Percentiles rank a stretch among this genome's conserved stretches.
These are phyloP conservation scores for Mariannaea elegans DNA, from an alignment of 2,329 filamentous ascomycete genomes.

Conservation along the genomic window DNA sequence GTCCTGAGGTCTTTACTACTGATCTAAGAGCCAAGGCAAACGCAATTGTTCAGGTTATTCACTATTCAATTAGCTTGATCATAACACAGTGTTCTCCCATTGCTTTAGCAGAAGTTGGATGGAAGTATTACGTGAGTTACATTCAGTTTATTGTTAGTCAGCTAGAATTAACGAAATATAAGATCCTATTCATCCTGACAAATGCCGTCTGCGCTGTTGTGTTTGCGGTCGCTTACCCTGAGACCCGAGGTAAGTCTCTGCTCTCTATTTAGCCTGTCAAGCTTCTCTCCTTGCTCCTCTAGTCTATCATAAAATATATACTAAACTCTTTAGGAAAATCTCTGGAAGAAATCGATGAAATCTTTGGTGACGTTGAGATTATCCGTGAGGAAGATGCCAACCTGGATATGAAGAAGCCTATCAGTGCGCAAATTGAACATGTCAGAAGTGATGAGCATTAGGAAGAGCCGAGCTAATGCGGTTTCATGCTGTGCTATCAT, in stretches of 20 bases:
- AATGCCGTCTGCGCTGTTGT: slow-evolving; percentile 49
- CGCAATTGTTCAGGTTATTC: slow-evolving; percentile 51
- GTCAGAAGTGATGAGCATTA: no score
- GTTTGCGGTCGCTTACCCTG: slow-evolving; percentile 48
- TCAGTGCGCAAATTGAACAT: slow-evolving; percentile 12
- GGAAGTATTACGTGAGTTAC: slow-evolving; percentile 51
- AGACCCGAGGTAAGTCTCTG: slow-evolving; percentile 45
- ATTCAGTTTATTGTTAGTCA: rapidly evolving
- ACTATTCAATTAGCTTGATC: slow-evolving; percentile 51
- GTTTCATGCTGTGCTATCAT: no score
- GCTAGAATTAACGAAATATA: slow-evolving; percentile 7
- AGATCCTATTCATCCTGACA: slow-evolving; percentile 51
- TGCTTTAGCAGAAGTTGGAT: slow-evolving; percentile 48
- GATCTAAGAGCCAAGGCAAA: slow-evolving; percentile 53
- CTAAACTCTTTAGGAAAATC: slow-evolving; percentile 47
- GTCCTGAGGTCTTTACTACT: slow-evolving; percentile 52
- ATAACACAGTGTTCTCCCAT: slow-evolving; percentile 54
- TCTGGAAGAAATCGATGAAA: slow-evolving; percentile 51
- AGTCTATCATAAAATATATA: no score
- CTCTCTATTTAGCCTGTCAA: rapidly evolving
- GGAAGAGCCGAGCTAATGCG: no score
- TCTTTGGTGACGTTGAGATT: slow-evolving; percentile 49
- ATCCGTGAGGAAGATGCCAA: slow-evolving; percentile 35
- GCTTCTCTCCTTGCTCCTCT: no score
- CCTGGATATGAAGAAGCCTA: slow-evolving; percentile 29